These are phyloP conservation scores for Hypholoma fasciculare DNA, from an alignment of 768 basidiomycete species.

Conservation along the genomic window DNA sequence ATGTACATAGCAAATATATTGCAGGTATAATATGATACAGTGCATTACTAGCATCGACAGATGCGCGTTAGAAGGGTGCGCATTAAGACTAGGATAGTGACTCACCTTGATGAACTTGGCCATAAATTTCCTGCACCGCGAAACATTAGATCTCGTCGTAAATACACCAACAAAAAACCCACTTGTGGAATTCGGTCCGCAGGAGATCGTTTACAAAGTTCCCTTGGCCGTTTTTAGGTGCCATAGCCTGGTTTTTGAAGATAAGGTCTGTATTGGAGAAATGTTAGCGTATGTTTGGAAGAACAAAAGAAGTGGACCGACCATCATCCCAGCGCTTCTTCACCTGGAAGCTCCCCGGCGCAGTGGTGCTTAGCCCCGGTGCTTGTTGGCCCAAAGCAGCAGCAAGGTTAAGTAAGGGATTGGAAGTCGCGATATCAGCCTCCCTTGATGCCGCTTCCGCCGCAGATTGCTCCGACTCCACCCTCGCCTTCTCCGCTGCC, in stretches of 20 bases:
- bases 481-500: conserved; percentile 86
- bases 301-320: conserved; percentile 31
- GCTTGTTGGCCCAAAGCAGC: conserved; percentile 80
- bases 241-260: conserved; percentile 97
- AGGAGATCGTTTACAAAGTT: conserved; percentile 96
- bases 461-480: conserved; percentile 75
- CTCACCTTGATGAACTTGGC: conserved; percentile 83
- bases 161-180: conserved; percentile 27
- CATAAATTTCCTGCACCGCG: conserved; percentile 78
- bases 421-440: conserved; percentile 80
- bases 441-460: conserved; percentile 64
- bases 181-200: conserved; percentile 94
- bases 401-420: conserved; percentile 89
- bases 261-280: conserved; percentile 68
- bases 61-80: neutral
- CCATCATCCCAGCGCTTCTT: conserved; percentile 97
- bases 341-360: conserved; percentile 84
- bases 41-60: conserved; percentile 16
- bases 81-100: neutral
- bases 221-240: conserved; percentile 56
- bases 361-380: conserved; percentile 69
- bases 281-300: neutral
- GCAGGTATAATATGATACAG: conserved; percentile 20
- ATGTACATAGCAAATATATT: neutral
- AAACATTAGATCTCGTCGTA: neutral